A percentile compares a stretch with the other conserved stretches of the same genome.
These are phyloP conservation scores for Penicillium daleae DNA, from an alignment of 495 filamentous ascomycete species.

Conservation along the genomic window DNA sequence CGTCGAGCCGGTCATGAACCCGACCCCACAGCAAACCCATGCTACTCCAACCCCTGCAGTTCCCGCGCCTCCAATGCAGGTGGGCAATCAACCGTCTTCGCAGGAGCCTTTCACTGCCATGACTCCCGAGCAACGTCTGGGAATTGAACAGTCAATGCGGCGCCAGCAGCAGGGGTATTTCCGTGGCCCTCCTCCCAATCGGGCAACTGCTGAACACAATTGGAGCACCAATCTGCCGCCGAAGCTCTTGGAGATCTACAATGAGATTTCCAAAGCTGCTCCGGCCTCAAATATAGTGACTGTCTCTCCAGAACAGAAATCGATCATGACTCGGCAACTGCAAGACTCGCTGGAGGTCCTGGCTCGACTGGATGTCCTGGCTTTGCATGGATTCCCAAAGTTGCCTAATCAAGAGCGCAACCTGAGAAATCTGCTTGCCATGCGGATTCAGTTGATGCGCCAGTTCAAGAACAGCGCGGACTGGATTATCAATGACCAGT, in stretches of 20 bases:
- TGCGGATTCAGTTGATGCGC: conserved; percentile 57
- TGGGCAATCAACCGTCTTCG: conserved; percentile 32
- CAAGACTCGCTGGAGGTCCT: conserved; percentile 47
- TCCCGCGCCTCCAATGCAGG: conserved; percentile 38
- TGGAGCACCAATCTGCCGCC: conserved; percentile 44
- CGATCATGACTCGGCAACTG: conserved; percentile 52
- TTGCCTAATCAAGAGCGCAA: conserved; percentile 46
- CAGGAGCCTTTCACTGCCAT: conserved; percentile 57
- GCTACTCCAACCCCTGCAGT: conserved; percentile 30
- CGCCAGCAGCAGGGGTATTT: conserved; percentile 37
- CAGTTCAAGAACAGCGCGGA: conserved; percentile 60
- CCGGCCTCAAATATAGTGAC: conserved; percentile 34
- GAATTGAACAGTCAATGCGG: conserved; percentile 43
- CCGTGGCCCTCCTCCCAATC: conserved; percentile 31
- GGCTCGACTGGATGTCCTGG: conserved; percentile 45
- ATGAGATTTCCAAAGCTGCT: conserved; percentile 42
- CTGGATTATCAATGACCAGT: conserved; percentile 55
- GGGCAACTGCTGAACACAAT: conserved; percentile 41
- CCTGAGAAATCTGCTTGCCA: conserved; percentile 46
- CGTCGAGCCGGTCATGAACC: conserved; percentile 50
- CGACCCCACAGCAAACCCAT: conserved; percentile 42
- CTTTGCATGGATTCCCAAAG: conserved; percentile 41
- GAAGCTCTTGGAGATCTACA: conserved; percentile 42
- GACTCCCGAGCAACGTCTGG: conserved; percentile 53
- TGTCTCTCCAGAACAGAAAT: conserved; percentile 48